Evolutionary conservation across 768 basidiomycete species (phyloP), one percentile per base, ranked within the genome.

Genomic region (Chlorophyllum brunneum): DNA sequence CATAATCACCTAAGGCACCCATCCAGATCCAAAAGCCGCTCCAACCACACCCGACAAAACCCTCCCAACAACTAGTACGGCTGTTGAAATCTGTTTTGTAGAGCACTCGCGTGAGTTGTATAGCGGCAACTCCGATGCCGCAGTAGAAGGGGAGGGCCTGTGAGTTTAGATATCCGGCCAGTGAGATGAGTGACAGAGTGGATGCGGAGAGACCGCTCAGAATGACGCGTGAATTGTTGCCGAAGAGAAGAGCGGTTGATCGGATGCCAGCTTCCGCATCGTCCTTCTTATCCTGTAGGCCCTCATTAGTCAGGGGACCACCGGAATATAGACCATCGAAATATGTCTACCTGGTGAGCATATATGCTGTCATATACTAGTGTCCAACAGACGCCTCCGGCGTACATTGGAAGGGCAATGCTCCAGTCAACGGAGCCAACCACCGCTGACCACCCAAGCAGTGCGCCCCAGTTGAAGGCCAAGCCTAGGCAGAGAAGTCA

Each of bases 361-460:
- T 98, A 98, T 58, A 98, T 93, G 43, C 87, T 95, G 61, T 99
- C 97, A 64, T 98, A 99, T 1, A 97, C 90, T 38, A 99, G 78
- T 43, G 95, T 95, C 94, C 95, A 98, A 61, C 83, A 83, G 23
- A 94, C 70, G 20, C 92, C 90, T 6, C 95, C 92, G 1, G 86
- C 85, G 62, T 98, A 98, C 10, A 99, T 77, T 2, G 97, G 92
- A 7, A 89, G 68, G 37, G 88, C 91, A 36, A 95, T 80, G 9
- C 65, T 65, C 94, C 92, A 95, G 62, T 95, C 75, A 2, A 86
- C 83, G 1, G 76, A 60, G 1, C 91, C 92, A 1, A 87, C 81
- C 3, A 98, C 84, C 2, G 97, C 95, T 2, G 97, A 95, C 89
- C 95, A 98, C 20, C 97, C 97, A 15, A 98, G 81, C 1, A 99